Evolutionary conservation across 192 early-diverging fungal species (phyloP), one percentile per base, ranked within the genome.

Genomic region (Irineochytrium annulatum): DNA sequence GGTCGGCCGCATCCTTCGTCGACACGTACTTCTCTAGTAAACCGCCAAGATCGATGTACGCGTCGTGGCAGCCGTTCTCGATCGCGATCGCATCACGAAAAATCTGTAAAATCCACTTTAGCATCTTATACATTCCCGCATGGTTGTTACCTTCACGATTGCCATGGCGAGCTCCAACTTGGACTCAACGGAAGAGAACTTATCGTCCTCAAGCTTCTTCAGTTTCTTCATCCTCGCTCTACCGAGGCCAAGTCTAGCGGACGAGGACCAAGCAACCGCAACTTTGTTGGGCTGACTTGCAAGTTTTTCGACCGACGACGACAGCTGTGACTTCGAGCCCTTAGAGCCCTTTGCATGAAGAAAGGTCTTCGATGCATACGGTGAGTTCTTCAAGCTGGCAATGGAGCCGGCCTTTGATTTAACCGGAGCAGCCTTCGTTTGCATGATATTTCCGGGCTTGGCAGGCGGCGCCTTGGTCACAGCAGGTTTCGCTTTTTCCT

Each of bases 1-100:
- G 1, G 34, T 74, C 70, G 1, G 64, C 63, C 3, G 72, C 69
- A 8, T 37, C 62, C 20, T 30, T 34, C 2, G 68, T 60, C 0
- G 59, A 37, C 0, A 45, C 49, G 35, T 68, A 51, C 2, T 70
- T 29, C 57, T 75, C 69, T 5, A 76, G 55, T 19, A 81, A 5
- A 13, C 55, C 28, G 2, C 51, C 75, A 8, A 81, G 54, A 43
- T 81, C 79, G 52, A 77, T 81, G 62, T 81, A 81, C 14, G 75
- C 62, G 59, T 81, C 79, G 51, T 73, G 70, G 13, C 27, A 26
- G 30, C 35, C n/a, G 3, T 63, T 62, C 1, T 54, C 39, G 5
- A 63, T 53, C 28, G 13, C 43, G 20, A 72, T 63, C 3, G 68
- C 70, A 2, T 31, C 6, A n/a, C 30, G 26, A 34, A 65, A 71